Conservation (phyloP, 257 asterid species). For the Solanum medicagineum region DNA sequence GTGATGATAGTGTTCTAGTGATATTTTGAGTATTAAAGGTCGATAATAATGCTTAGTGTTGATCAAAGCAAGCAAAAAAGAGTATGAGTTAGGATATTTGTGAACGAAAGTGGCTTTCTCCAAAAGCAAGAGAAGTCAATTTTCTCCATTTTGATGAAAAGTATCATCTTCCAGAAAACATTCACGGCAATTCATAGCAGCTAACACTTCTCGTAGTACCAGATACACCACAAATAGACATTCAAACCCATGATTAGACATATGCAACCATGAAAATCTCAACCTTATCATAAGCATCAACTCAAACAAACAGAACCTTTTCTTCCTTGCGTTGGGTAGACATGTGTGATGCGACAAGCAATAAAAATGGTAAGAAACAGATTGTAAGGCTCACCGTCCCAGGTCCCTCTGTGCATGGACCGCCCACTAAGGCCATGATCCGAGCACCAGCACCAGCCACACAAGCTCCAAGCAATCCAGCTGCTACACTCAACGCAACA, state of each 20-base stretch:
- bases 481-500: constrained; percentile 86
- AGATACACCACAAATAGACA: background rate
- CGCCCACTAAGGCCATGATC: constrained; percentile 84
- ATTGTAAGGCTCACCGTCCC: constrained; percentile 66
- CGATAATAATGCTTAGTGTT: background rate
- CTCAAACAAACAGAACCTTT: background rate
- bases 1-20: background rate
- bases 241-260: background rate
- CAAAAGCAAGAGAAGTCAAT: background rate
- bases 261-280: background rate
- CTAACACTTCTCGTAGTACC: background rate
- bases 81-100: background rate
- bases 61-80: background rate
- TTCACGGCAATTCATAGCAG: background rate
- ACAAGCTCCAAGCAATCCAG: constrained; percentile 83
- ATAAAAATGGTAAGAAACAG: background rate
- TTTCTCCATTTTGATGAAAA: background rate
- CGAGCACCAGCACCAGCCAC: constrained; percentile 77
- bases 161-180: background rate
- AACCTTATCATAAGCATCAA: background rate
- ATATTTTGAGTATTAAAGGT: background rate
- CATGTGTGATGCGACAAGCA: background rate
- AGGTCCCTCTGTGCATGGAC: constrained; percentile 99
- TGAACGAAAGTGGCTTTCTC: background rate
- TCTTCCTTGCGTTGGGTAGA: background rate